A percentile compares a stretch with the other conserved stretches of the same genome.
Conservation (phyloP, 768 basidiomycete species). For the Leccinum fibrillosum region DNA sequence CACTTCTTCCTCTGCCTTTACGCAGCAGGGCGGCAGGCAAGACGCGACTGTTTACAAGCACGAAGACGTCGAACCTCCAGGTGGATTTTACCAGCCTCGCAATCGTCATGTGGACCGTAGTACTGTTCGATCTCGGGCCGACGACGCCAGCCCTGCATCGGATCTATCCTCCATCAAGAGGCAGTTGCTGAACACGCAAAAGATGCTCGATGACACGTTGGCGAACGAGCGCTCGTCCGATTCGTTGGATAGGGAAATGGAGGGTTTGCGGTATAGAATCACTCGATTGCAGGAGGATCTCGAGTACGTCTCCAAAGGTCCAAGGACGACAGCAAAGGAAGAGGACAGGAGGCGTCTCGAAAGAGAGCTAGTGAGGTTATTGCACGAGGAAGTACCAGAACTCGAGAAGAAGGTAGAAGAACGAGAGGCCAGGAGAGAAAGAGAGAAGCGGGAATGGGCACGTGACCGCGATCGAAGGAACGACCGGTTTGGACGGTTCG, state of each 20-base stretch:
- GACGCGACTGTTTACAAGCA: constrained; percentile 96
- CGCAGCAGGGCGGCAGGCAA: constrained; percentile 51
- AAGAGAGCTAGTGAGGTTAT: constrained; percentile 76
- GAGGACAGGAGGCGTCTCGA: constrained; percentile 86
- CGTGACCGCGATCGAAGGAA: constrained; percentile 83
- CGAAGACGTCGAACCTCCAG: constrained; percentile 54
- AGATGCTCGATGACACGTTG: constrained; percentile 71
- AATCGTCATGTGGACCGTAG: constrained; percentile 84
- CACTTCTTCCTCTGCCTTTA: constrained; percentile 48
- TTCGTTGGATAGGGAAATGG: constrained; percentile 66
- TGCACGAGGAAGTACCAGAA: constrained; percentile 91
- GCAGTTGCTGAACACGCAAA: constrained; percentile 72
- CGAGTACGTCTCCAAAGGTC: constrained; percentile 78
- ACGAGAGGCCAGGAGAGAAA: constrained; percentile 69
- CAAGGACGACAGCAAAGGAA: constrained; percentile 69
- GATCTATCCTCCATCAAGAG: constrained; percentile 89
- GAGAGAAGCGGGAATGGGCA: constrained; percentile 75
- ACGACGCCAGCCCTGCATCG: constrained; percentile 56
- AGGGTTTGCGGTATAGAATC: constrained; percentile 81
- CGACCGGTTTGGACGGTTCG: constrained; percentile 70
- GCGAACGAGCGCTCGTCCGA: constrained; percentile 84
- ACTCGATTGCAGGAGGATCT: constrained; percentile 88
- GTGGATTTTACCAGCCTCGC: constrained; percentile 74
- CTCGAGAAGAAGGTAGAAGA: constrained; percentile 82
- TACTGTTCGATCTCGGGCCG: constrained; percentile 69